Evolutionary conservation across 306 rosid species (phyloP).

Genomic region (Mucuna pruriens): DNA sequence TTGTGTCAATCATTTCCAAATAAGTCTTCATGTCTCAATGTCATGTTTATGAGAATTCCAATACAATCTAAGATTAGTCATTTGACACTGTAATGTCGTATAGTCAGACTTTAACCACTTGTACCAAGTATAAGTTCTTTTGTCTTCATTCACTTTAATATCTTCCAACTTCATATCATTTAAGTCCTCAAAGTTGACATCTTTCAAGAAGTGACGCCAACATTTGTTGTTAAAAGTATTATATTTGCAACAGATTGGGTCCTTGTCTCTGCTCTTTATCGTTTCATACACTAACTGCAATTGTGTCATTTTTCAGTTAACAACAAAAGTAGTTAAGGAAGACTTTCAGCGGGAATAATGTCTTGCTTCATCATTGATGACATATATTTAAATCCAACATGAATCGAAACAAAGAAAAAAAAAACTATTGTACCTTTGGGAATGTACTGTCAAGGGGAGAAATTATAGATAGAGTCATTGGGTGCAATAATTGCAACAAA

Average conservation of each 20-base stretch:
- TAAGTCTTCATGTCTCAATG: background rate
- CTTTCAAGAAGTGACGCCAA: slow-evolving; percentile 66
- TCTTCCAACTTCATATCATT: background rate
- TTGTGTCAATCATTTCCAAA: background rate
- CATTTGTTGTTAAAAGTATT: slow-evolving; percentile 49
- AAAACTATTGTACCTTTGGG: slow-evolving; percentile 42
- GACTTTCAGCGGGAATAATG: slow-evolving; percentile 1
- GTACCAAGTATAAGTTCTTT: slow-evolving; percentile 15
- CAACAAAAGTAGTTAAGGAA: slow-evolving; percentile 15
- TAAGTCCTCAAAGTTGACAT: slow-evolving; percentile 41
- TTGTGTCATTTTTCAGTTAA: slow-evolving; percentile 1
- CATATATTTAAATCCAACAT: slow-evolving; percentile 14
- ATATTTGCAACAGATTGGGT: slow-evolving; percentile 54
- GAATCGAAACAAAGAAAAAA: slow-evolving; percentile 2
- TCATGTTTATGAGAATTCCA: slow-evolving; percentile 36
- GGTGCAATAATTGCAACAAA: slow-evolving; percentile 46
- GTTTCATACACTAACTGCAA: slow-evolving; percentile 45
- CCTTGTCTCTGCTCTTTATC: slow-evolving; percentile 41
- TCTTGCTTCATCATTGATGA: slow-evolving; percentile 26
- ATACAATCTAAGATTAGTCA: slow-evolving; percentile 33
- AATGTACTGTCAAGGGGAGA: slow-evolving; percentile 39
- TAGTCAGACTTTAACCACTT: slow-evolving; percentile 38
- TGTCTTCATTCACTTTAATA: background rate
- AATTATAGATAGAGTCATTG: slow-evolving; percentile 41
- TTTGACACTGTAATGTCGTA: background rate